Base-by-base conservation (phyloP, 305 asterid species). In the Andrographis paniculata region DNA sequence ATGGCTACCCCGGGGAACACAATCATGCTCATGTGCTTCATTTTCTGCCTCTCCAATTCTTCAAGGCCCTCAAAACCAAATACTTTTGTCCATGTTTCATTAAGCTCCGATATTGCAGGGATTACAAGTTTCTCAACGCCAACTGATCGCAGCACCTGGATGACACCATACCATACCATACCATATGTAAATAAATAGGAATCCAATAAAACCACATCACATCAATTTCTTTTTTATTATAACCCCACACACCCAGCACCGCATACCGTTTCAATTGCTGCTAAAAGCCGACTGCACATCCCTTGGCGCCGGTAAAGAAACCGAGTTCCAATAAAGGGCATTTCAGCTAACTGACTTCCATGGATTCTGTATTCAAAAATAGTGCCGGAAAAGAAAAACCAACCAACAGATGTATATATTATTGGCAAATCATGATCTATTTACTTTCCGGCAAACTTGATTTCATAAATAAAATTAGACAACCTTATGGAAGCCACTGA, bases 261-360 rank as follows among this genome's bases (percentile, higher is more conserved):
- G 55, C 53, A 55, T 76, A 87, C 96, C 75, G 5, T 68, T 67
- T 84, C 95, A 53, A 75, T 60, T 14, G 83, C 83, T 59, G 54
- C 44, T 57, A 87, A 65, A 50, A 87, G 96, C 53, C 80, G 82
- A 60, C 87, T 59, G 65, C 86, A 80, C 92, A 87, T 74, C 64
- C 96, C 91, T 70, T 87, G 93, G 42, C 95, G 94, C 45, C 96
- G 72, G 69, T 74, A 69, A 53, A 52, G 64, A 55, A 66, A 67
- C 18, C 96, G 80, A 17, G 93, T 84, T 62, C 93, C 95, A 64
- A 87, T 76, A 63, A 87, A 87, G 37, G 96, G 96, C 96, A 87
- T 87, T 77, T 87, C 96, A 2, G 91, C 96, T 61, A 87, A 56
- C 56, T 53, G 76, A 59, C 57, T 65, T 62, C 96, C 96, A 36